Base-by-base conservation (phyloP, 2,329 filamentous ascomycete genomes). In the Clonostachys sp. region DNA sequence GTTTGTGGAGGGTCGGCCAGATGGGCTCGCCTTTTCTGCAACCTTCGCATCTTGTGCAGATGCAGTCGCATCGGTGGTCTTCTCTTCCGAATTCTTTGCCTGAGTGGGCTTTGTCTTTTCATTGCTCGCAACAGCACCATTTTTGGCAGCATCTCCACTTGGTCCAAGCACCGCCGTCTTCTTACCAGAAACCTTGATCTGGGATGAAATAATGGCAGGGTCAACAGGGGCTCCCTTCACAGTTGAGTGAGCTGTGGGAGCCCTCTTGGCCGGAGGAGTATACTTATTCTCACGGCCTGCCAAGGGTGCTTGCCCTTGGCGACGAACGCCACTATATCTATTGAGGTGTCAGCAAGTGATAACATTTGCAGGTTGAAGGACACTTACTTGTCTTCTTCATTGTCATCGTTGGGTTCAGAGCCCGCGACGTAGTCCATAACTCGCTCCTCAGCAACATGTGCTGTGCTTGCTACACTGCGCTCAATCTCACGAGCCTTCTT, bases 321-420 rank as follows among this genome's bases (percentile, higher is more conserved):
- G 84, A 52, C 86, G 86, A 47, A 99, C 94, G 62, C 92, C 92
- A 61, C 91, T 96, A 70, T 97, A 97, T 63, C 86, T 89, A 53
- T 44, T 34, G 45, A 20, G 35, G 5, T 48, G 48, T 64, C 48
- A 61, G 58, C 24, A 16, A 43, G 38, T 45, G 33, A 40, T 10
- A 24, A 20, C 14, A 17, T 14, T 41, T 38, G 1, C 14, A 36
- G 9, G 16, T 17, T 17, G 16, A 14, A 41, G 34, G 10, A 53
- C n/a, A 64, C 80, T 57, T 77, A 91, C 83, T 94, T 96, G 62
- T 95, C 91, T 70, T 99, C 94, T 67, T 99, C 94, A 54, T 96
- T 89, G 13, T 82, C 85, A 49, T 80, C 83, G 45, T 84, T 83
- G 45, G 86, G 80, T 38, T 81, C 77, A 10, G 75, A 71, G 12